A percentile compares a stretch with the other conserved stretches of the same genome.
phyloP scores from a whole-genome alignment of 176 grass and related monocot species.

The Zea luxurians region DNA sequence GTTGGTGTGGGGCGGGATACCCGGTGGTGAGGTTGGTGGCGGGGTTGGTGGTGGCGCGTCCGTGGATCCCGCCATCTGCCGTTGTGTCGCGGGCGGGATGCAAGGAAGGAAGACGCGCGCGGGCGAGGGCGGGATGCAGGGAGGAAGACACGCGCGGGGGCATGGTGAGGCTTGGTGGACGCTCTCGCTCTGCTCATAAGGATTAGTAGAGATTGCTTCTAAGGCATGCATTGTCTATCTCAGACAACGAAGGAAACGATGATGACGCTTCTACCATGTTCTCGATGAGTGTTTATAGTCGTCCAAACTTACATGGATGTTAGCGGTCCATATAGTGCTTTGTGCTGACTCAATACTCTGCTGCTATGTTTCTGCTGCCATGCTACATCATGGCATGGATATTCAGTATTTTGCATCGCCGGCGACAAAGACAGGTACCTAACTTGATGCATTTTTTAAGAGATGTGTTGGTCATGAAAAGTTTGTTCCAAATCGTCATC shows the following conservation, averaged over 20 bases:
- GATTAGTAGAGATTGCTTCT: too few relatives aligned
- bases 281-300: conserved; percentile 54
- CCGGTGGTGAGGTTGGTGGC: too few relatives aligned
- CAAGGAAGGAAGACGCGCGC: too few relatives aligned
- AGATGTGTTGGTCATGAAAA: background rate
- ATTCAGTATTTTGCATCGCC: conserved; percentile 76
- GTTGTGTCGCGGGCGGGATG: too few relatives aligned
- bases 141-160: too few relatives aligned
- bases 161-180: too few relatives aligned
- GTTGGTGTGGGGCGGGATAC: too few relatives aligned
- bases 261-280: conserved; percentile 86
- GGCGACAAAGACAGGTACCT: conserved; percentile 78
- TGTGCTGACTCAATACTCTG: conserved; percentile 20
- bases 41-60: too few relatives aligned
- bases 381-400: conserved; percentile 96
- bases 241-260: conserved; percentile 71
- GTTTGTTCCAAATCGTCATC: background rate
- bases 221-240: conserved; percentile 77
- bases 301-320: background rate
- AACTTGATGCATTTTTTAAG: background rate
- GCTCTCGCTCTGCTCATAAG: too few relatives aligned
- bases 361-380: conserved; percentile 85
- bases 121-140: too few relatives aligned
- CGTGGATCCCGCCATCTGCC: too few relatives aligned
- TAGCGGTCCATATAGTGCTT: conserved; percentile 9